phyloP scores from a whole-genome alignment of 2,329 filamentous ascomycete genomes.

The Gnomoniopsis smithogilvyi region DNA sequence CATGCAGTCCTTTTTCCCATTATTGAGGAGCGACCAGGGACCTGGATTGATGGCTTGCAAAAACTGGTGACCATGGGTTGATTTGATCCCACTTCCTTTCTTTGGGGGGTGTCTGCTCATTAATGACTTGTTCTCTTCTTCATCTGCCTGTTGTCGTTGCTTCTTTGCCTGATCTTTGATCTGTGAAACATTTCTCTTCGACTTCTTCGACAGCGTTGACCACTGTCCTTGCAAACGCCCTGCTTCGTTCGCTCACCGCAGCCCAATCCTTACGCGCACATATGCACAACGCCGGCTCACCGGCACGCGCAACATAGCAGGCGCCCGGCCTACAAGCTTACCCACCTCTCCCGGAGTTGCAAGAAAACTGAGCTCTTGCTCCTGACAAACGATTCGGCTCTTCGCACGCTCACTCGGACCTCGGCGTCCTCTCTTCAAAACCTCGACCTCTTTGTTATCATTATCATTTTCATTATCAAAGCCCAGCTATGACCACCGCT shows the following conservation, averaged over 20 bases:
- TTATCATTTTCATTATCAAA: not conserved
- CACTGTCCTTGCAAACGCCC: slow-evolving; percentile 5
- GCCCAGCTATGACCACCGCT: slow-evolving; percentile 7
- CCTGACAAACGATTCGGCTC: too few relatives aligned
- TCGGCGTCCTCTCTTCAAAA: not conserved
- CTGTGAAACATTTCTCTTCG: not conserved
- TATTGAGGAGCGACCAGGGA: not conserved
- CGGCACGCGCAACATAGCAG: too few relatives aligned
- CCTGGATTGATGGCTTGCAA: not conserved
- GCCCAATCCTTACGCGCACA: not conserved
- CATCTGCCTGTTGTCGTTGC: not conserved
- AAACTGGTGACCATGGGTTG: not conserved
- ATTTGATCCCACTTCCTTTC: not conserved
- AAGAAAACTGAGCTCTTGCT: too few relatives aligned
- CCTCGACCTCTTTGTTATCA: not conserved
- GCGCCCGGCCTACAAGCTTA: too few relatives aligned
- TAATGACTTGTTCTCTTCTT: not conserved
- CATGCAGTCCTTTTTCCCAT: not conserved
- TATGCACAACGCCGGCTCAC: too few relatives aligned
- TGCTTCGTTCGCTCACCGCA: not conserved
- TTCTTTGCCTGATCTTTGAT: not conserved
- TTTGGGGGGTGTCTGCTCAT: not conserved
- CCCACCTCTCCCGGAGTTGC: too few relatives aligned
- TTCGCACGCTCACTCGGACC: too few relatives aligned
- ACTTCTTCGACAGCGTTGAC: slow-evolving; percentile 12